Conservation (phyloP, 495 filamentous ascomycete genomes). For the Daldinia loculata region DNA sequence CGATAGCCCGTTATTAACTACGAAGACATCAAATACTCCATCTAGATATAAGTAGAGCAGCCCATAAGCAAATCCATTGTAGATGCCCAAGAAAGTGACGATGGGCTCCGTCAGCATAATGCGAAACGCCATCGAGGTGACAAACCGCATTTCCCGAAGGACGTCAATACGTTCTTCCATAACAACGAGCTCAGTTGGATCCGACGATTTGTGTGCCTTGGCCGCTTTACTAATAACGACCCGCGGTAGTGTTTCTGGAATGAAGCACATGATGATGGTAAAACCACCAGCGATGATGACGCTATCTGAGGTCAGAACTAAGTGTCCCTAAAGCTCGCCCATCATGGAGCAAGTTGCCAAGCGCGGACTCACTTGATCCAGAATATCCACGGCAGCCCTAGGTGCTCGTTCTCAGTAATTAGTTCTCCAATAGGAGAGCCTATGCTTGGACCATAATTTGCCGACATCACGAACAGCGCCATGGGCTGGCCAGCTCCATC, state of each 20-base stretch:
- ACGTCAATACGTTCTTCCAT: conserved; percentile 43
- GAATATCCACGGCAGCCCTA: conserved; percentile 52
- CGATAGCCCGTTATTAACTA: conserved; percentile 50
- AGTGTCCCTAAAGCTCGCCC: neutral
- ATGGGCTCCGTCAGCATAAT: conserved; percentile 53
- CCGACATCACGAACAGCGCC: conserved; percentile 50
- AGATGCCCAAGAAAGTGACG: conserved; percentile 48
- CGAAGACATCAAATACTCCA: conserved; percentile 52
- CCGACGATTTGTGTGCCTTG: conserved; percentile 33
- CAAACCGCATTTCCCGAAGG: conserved; percentile 48
- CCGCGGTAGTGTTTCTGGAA: conserved; percentile 51
- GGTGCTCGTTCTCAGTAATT: conserved; percentile 43
- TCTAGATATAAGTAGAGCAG: conserved; percentile 50
- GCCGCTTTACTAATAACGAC: conserved; percentile 46
- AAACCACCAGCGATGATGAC: conserved; percentile 47
- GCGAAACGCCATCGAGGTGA: conserved; percentile 50
- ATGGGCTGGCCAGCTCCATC: conserved; percentile 51
- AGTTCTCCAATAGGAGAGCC: conserved; percentile 49
- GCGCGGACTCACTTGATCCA: conserved; percentile 45
- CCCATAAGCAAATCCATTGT: conserved; percentile 51
- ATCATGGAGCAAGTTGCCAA: neutral
- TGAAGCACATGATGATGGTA: conserved; percentile 44
- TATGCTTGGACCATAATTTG: conserved; percentile 49
- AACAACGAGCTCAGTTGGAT: conserved; percentile 35
- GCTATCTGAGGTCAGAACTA: conserved; percentile 19